Base-by-base conservation (phyloP, 2,329 filamentous ascomycete species). In the Exophiala sp. region DNA sequence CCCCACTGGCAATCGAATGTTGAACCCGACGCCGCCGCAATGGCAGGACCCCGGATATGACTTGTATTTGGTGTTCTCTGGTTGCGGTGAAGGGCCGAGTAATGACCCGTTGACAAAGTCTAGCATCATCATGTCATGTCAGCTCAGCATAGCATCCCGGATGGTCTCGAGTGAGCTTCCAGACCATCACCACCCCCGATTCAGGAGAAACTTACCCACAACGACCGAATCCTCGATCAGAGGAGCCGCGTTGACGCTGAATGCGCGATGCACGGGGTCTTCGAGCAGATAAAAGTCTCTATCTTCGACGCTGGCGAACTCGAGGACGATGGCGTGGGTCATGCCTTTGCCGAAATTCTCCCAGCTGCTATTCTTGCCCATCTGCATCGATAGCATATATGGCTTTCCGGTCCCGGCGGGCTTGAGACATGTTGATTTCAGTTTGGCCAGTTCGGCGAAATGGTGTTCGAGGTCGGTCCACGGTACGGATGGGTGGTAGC, bases 251-350 rank as follows among this genome's bases (percentile, higher is more conserved):
- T 41, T 23, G 14, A 30, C 29, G 4, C 32, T 40, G 55, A 85
- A 86, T 0, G 64, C 75, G 23, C 72, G 66, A 62, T 88, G 84
- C 8, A 67, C 76, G 1, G 81, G 80, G 57, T 88, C 85, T 32
- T 79, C 69, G 45, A 77, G 65, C 3, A 83, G 65, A 61, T 88
- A 88, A 60, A 85, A 87, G 52, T 80, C 74, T 41, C 82, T 70
- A 61, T 88, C 83, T 53, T 77, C 75, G n/a, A 70, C 70, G 21
- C 64, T 81, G 10, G 76, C 73, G 50, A 88, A 88, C 58, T 85
- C 78, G 16, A 76, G 73, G 2, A 88, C 74, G 55, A 88, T 87
- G 0, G 73, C 80, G 62, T 88, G 84, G 0, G 81, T 81, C 46
- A 83, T 77, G 0, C 76, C 82, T 39, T 75, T 72, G 21, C 34